Evolutionary conservation across 495 filamentous ascomycete genomes (phyloP), one percentile per base, ranked within the genome.

Genomic region (Paragyromitra xinjiangensis): DNA sequence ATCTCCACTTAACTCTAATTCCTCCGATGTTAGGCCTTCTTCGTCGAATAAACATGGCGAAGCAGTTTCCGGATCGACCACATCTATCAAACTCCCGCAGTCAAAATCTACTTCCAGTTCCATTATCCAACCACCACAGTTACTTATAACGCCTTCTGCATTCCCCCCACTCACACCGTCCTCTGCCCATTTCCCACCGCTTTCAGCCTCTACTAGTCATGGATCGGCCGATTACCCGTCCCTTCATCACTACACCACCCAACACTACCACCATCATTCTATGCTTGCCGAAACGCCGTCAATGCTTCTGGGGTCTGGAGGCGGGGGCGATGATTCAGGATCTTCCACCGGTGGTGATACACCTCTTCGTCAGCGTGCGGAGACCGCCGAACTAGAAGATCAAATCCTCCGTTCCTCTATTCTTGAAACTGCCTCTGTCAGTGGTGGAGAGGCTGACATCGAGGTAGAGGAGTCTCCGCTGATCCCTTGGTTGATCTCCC

Each of bases 391-490:
- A 55, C 14, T 67, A 12, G 79, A 81, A 51, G 79, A 81, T 14
- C 66, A 68, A 39, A 64, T 78, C 12, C 74, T 67, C 34, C 80
- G 65, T 26, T 62, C 78, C 42, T 53, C 79, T 6, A 72, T 62
- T 3, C 59, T 66, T 48, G 61, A 75, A 37, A 58, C 39, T 19
- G 12, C 62, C 42, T 61, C 61, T 63, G 29, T 34, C 6, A 40
- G 56, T 19, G 71, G 39, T 6, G 67, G 75, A 44, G 79, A 81
- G 12, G 24, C 48, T 11, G 64, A 78, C 6, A 64, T 82, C 19
- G 90, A 91, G 55, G 90, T 93, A 7, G 88, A 90, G 16, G 95
- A 97, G 77, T 96, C 89, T 71, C 88, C 91, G 22, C 83, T 98
- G 11, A 88, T 97, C 51, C 89, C 91, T 11, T 98, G 94, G 92